phyloP scores from a whole-genome alignment of 2,329 filamentous ascomycete genomes.

The Aspergillus luchuensis region DNA sequence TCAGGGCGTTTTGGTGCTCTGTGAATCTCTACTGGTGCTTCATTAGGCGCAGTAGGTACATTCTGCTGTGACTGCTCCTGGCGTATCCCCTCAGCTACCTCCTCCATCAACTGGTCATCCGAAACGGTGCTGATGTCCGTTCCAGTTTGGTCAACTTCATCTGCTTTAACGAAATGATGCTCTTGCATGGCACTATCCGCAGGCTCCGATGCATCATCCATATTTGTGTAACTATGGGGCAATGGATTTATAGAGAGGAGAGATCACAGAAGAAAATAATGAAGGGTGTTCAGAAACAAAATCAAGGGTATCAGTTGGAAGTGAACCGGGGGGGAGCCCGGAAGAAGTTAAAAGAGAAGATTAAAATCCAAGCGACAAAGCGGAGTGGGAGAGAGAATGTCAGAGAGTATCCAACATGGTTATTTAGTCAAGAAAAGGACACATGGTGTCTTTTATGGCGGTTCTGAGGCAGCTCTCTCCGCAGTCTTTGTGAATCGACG shows the following conservation, averaged over 20 bases:
- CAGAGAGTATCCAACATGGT: conserved; percentile 11
- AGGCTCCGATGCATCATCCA: conserved; percentile 31
- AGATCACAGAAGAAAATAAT: background rate
- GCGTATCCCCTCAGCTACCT: conserved; percentile 42
- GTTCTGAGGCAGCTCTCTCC: conserved; percentile 12
- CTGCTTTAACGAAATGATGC: conserved; percentile 50
- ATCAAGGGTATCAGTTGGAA: conserved; percentile 4
- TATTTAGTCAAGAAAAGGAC: conserved; percentile 11
- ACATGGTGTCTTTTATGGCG: conserved; percentile 15
- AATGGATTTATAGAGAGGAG: background rate
- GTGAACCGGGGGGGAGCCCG: background rate
- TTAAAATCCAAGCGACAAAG: background rate
- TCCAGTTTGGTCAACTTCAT: conserved; percentile 53
- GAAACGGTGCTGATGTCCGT: conserved; percentile 50
- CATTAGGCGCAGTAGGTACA: conserved; percentile 13
- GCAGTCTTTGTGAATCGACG: conserved; percentile 14
- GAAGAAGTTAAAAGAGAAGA: conserved; percentile 1
- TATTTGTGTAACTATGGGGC: conserved; percentile 14
- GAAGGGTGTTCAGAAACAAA: background rate
- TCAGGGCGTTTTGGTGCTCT: conserved; percentile 35
- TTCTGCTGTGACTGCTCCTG: conserved; percentile 32
- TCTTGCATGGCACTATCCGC: conserved; percentile 30
- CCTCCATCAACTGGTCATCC: conserved; percentile 47
- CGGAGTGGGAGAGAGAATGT: background rate
- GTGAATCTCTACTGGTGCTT: conserved; percentile 18